Evolutionary conservation across 2,329 filamentous ascomycete species (phyloP).

Genomic region (Amesomyces nigricolor): DNA sequence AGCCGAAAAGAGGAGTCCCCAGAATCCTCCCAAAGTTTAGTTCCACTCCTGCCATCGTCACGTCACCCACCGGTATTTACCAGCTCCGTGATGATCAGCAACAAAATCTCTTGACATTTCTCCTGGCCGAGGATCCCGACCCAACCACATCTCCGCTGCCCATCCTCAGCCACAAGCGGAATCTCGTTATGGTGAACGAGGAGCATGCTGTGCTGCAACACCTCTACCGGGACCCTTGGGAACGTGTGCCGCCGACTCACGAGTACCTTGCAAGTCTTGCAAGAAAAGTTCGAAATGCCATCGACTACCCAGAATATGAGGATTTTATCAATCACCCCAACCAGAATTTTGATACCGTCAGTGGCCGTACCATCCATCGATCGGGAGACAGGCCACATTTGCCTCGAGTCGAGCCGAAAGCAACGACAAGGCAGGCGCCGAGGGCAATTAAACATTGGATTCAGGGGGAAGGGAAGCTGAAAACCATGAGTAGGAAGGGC

Average conservation of each 20-base stretch:
- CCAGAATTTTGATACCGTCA: not conserved
- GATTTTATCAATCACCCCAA: not conserved
- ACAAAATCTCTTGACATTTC: not conserved
- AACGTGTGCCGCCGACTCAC: not conserved
- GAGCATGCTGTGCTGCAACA: not conserved
- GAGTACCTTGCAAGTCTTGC: not conserved
- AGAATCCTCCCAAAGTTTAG: too few species aligned
- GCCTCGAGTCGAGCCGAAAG: too few species aligned
- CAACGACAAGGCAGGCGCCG: too few species aligned
- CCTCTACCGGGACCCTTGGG: slow-evolving; percentile 8
- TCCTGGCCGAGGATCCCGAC: slow-evolving; percentile 1
- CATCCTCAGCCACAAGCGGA: not conserved
- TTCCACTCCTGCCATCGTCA: too few species aligned
- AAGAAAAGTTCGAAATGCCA: not conserved
- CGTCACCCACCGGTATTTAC: not conserved
- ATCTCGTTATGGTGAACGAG: not conserved
- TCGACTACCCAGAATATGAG: not conserved
- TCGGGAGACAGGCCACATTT: too few species aligned
- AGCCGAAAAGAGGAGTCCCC: too few species aligned
- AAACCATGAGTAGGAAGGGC: too few species aligned
- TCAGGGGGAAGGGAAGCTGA: too few species aligned
- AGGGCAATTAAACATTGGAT: too few species aligned
- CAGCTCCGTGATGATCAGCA: slow-evolving; percentile 13
- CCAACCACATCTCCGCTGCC: not conserved
- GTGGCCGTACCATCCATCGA: not conserved